phyloP scores from a whole-genome alignment of 352 stramenopile species.

The Phytopythium boreale region DNA sequence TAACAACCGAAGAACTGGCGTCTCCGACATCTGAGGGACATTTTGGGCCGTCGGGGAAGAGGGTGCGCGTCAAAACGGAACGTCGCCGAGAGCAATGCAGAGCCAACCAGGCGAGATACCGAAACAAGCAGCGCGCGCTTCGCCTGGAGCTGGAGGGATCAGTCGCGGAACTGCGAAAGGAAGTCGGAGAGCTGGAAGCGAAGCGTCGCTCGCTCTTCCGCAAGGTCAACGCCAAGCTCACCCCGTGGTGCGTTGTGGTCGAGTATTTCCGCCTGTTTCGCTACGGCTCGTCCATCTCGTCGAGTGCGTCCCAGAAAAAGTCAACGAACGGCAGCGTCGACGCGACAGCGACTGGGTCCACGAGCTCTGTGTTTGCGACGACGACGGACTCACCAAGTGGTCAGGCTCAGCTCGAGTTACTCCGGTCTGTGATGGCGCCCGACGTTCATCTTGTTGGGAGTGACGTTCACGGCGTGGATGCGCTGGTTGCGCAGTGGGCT shows the following conservation, averaged over 20 bases:
- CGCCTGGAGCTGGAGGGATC: constrained; percentile 14
- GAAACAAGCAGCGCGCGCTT: constrained; percentile 27
- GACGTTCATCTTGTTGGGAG: constrained; percentile 9
- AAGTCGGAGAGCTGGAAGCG: constrained; percentile 20
- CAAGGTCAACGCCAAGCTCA: not conserved
- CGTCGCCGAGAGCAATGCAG: constrained; percentile 44
- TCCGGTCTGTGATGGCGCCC: constrained; percentile 10
- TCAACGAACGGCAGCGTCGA: not conserved
- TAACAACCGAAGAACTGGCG: too few relatives aligned
- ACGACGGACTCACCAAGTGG: not conserved
- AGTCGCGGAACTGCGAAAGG: constrained; percentile 9
- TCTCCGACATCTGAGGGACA: not conserved
- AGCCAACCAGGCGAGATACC: constrained; percentile 44
- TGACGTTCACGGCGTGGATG: constrained; percentile 4
- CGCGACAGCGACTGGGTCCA: not conserved
- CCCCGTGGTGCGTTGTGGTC: constrained; percentile 5
- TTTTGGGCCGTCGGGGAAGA: not conserved
- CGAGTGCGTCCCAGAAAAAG: not conserved
- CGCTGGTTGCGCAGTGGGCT: constrained; percentile 14
- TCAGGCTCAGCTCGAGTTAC: constrained; percentile 12
- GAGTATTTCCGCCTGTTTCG: constrained; percentile 25
- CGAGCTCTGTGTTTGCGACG: not conserved
- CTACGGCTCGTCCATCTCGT: constrained; percentile 4
- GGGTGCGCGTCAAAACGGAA: constrained; percentile 34
- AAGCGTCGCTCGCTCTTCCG: constrained; percentile 8